Evolutionary conservation across 345 rosid species (phyloP).

Genomic region (Populus euphratica): DNA sequence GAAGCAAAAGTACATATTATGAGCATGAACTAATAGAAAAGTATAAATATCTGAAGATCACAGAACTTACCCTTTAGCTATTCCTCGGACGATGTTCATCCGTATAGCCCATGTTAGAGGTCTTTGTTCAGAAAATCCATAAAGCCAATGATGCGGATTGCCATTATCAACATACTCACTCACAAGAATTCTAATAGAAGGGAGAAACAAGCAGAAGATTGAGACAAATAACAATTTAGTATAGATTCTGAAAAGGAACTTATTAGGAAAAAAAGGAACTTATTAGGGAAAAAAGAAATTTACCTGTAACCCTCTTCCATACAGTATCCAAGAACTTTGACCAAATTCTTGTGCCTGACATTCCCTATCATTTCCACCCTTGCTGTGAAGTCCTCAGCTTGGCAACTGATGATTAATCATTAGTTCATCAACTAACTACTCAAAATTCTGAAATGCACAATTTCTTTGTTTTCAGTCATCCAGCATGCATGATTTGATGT

Average conservation of each 20-base stretch:
- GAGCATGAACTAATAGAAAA: neutral
- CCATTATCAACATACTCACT: constrained; percentile 68
- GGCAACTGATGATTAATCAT: constrained; percentile 27
- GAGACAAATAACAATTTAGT: neutral
- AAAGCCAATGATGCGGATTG: constrained; percentile 72
- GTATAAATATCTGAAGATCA: neutral
- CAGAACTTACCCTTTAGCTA: constrained; percentile 62
- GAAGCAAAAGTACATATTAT: neutral
- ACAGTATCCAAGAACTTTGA: constrained; percentile 63
- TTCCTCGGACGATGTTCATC: constrained; percentile 62
- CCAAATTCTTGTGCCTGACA: constrained; percentile 60
- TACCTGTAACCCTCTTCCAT: constrained; percentile 56
- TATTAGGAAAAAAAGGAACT: too few species aligned
- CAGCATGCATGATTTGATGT: neutral
- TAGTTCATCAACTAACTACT: neutral
- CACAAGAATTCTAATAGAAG: constrained; percentile 55
- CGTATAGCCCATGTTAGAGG: constrained; percentile 58
- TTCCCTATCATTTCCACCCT: constrained; percentile 51
- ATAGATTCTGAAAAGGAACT: neutral
- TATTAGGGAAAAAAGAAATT: too few species aligned
- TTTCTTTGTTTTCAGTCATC: neutral
- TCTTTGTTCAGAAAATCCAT: constrained; percentile 41
- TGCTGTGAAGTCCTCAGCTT: constrained; percentile 40
- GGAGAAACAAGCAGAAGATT: neutral
- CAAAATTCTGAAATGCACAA: neutral